A percentile compares a stretch with the other conserved stretches of the same genome.
Evolutionary conservation across 176 grass and related monocot species (phyloP).

Genomic region (Avena atlantica): DNA sequence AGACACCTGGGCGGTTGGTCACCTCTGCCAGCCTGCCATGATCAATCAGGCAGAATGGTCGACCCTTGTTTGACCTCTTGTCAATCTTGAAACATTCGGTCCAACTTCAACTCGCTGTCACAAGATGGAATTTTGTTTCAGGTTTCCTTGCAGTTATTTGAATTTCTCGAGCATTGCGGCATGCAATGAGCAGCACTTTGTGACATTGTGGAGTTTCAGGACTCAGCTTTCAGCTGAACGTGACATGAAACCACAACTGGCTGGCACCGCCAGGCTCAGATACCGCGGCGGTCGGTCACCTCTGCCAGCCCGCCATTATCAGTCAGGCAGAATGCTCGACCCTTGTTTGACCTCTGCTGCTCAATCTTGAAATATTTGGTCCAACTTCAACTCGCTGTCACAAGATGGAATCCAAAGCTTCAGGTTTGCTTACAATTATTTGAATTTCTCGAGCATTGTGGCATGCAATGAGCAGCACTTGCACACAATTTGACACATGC

Average conservation of each 20-base stretch:
- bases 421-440: neutral
- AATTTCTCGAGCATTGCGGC: neutral
- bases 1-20: neutral
- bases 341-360: neutral
- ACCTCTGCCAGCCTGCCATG: neutral
- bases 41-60: neutral
- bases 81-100: neutral
- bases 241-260: neutral
- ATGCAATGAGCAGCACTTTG: neutral
- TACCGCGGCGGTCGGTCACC: neutral
- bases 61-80: neutral
- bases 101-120: neutral
- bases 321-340: neutral
- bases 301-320: neutral
- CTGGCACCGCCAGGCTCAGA: neutral
- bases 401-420: neutral
- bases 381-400: neutral
- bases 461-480: neutral
- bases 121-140: conserved; percentile 6
- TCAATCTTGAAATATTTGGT: neutral
- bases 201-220: neutral
- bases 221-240: neutral
- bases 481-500: neutral
- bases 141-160: neutral
- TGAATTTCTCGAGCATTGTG: neutral